These are phyloP conservation scores for Nannizzia gypsea DNA, from an alignment of 2,329 filamentous ascomycete species.

Conservation along the genomic window DNA sequence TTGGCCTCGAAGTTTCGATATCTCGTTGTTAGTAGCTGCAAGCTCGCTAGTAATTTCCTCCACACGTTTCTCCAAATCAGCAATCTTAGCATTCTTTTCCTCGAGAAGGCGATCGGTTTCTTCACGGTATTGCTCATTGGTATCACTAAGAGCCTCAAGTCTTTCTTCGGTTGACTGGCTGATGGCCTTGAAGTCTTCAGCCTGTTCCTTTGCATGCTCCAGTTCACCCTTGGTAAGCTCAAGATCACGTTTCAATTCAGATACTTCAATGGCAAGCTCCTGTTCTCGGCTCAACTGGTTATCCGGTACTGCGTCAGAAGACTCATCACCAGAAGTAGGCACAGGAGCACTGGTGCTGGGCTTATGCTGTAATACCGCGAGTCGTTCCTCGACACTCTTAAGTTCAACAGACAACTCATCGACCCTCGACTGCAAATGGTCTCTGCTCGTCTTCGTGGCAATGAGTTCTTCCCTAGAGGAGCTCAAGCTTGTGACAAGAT, in stretches of 20 bases:
- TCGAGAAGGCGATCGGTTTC: constrained; percentile 66
- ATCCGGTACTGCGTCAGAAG: constrained; percentile 42
- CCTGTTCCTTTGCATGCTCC: constrained; percentile 66
- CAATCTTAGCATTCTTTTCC: constrained; percentile 67
- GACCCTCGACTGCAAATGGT: constrained; percentile 78
- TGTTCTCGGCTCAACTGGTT: constrained; percentile 55
- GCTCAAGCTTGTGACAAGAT: constrained; percentile 67
- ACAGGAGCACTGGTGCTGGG: constrained; percentile 42
- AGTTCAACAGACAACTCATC: constrained; percentile 83
- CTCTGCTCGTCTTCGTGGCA: constrained; percentile 71
- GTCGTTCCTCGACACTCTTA: constrained; percentile 76
- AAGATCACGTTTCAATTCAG: constrained; percentile 76
- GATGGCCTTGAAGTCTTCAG: constrained; percentile 79
- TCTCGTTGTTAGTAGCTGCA: constrained; percentile 65
- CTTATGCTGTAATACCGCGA: constrained; percentile 68
- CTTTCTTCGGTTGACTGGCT: constrained; percentile 81
- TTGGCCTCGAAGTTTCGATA: constrained; percentile 66
- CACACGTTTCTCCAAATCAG: constrained; percentile 69
- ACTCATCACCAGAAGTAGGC: constrained; percentile 37
- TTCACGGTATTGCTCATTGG: constrained; percentile 76
- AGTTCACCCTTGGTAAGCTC: constrained; percentile 70
- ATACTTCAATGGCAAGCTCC: constrained; percentile 70
- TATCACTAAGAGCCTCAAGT: constrained; percentile 63
- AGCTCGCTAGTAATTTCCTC: constrained; percentile 77
- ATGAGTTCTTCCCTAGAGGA: constrained; percentile 78